These are phyloP conservation scores for Selaginella tamariscina DNA, from an alignment of 75 land plant species.

Conservation along the genomic window DNA sequence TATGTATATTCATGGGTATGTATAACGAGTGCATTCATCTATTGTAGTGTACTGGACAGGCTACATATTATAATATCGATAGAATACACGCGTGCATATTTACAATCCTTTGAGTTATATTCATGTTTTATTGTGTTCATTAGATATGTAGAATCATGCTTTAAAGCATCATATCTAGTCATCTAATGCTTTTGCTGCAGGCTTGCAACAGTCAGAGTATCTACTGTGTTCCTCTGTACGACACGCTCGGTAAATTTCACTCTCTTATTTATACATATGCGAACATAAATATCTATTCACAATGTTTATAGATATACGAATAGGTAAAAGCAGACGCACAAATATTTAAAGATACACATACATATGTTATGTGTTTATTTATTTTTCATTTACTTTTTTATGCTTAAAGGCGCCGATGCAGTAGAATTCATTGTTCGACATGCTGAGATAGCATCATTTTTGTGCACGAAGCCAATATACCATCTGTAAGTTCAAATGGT, in stretches of 20 bases:
- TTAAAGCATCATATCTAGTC: neutral
- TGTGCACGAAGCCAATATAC: slow-evolving; percentile 66
- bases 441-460: slow-evolving; percentile 80
- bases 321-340: too few species aligned
- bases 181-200: slow-evolving; percentile 29
- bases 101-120: too few species aligned
- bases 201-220: slow-evolving; percentile 97
- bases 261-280: neutral
- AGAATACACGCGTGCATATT: too few species aligned
- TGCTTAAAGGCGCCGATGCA: slow-evolving; percentile 87
- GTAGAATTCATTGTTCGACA: slow-evolving; percentile 81
- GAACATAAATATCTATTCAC: too few species aligned
- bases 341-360: too few species aligned
- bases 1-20: too few species aligned
- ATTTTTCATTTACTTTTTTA: too few species aligned
- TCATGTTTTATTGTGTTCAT: neutral
- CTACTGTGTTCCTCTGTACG: slow-evolving; percentile 93
- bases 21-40: neutral
- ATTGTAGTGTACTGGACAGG: too few species aligned
- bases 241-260: slow-evolving; percentile 67
- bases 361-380: too few species aligned
- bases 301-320: too few species aligned
- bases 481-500: slow-evolving; percentile 43
- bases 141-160: neutral
- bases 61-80: too few species aligned